Conservation (phyloP, 2,329 filamentous ascomycete species). For the Paecilomyces sp. region DNA sequence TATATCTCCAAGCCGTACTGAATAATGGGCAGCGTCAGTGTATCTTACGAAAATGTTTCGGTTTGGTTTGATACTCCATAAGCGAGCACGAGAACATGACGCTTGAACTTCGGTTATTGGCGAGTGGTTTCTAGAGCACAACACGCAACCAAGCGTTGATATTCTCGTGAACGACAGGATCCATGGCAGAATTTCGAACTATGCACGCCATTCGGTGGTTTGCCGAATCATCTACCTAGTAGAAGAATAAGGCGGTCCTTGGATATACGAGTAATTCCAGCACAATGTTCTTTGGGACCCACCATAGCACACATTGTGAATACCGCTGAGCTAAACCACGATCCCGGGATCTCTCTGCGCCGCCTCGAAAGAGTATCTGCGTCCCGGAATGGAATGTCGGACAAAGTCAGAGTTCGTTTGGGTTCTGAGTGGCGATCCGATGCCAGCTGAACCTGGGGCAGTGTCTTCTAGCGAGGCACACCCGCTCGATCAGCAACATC, state of each 20-base stretch:
- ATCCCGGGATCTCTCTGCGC: background rate
- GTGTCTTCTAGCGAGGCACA: background rate
- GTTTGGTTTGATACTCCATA: too few relatives aligned
- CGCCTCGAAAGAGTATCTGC: background rate
- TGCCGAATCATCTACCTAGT: background rate
- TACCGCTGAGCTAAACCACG: background rate
- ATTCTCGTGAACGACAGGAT: background rate
- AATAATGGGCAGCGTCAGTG: too few relatives aligned
- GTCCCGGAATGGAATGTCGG: background rate
- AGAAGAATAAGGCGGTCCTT: background rate
- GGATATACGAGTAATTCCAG: background rate
- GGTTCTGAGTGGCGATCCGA: background rate
- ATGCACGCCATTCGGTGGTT: background rate
- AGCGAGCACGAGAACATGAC: too few relatives aligned
- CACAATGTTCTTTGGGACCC: background rate
- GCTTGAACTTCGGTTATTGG: too few relatives aligned
- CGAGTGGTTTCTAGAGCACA: background rate
- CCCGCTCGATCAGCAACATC: background rate
- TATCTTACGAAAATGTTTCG: too few relatives aligned
- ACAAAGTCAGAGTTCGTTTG: background rate
- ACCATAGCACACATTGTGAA: background rate
- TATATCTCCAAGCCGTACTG: too few relatives aligned
- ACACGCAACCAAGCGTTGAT: background rate
- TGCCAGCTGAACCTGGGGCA: background rate
- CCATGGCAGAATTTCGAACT: background rate